Evolutionary conservation across 1,284 basidiomycete species (phyloP), one percentile per base, ranked within the genome.

Genomic region (Coriolopsis trogii): DNA sequence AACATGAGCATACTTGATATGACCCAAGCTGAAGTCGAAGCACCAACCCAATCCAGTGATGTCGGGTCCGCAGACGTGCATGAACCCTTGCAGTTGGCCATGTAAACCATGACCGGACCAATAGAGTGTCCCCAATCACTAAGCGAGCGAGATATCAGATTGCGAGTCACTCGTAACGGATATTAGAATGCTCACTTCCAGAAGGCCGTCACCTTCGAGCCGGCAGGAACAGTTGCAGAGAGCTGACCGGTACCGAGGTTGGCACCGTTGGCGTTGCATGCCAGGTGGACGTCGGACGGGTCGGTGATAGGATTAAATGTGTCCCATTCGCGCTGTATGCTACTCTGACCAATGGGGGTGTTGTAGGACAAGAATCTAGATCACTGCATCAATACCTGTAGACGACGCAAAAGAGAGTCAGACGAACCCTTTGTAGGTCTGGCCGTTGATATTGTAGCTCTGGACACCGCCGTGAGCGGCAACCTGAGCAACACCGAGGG

Each of bases 141-240:
- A 21, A 42, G 56, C 6, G 18, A 30, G 10, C 29, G 10, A 9
- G 39, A n/a, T n/a, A n/a, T 53, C 21, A 29, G n/a, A n/a, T n/a
- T n/a, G n/a, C n/a, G n/a, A n/a, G n/a, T n/a, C n/a, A n/a, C n/a
- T n/a, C n/a, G n/a, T n/a, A n/a, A n/a, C n/a, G n/a, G n/a, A n/a
- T n/a, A n/a, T n/a, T n/a, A n/a, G n/a, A n/a, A n/a, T 16, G 50
- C 41, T 49, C 45, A 61, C 56, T 66, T 70, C 75, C 75, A 77
- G 61, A 72, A 74, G 18, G 76, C 76, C 3, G 67, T 71, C 55
- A 78, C 69, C 30, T 68, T 60, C 21, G 72, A 69, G 34, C 76
- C 76, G 48, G 75, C 75, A 10, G 70, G 56, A 31, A 74, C 70
- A 7, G 71, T 72, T 0, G 73, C 72, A 24, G 68, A 68, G 13